Evolutionary conservation across 2,329 filamentous ascomycete genomes (phyloP), one percentile per base, ranked within the genome.

Genomic region (Paraphaeosphaeria sporulosa): DNA sequence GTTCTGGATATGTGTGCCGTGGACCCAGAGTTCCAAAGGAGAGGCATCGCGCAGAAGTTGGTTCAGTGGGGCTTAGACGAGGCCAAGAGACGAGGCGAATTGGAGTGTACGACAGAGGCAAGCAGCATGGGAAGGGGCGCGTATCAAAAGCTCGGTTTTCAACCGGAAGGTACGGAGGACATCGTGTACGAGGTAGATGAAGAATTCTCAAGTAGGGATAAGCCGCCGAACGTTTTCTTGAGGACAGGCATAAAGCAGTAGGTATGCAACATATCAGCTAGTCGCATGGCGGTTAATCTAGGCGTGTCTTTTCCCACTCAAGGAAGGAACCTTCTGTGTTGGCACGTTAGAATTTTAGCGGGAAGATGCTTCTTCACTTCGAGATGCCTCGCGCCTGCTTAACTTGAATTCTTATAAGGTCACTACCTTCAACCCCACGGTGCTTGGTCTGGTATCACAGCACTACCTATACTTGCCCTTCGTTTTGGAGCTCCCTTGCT

Each of bases 1-100:
- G 80, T 80, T 1, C 75, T 88, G 46, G 73, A 75, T 38, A 62
- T 75, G 19, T 76, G 73, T 57, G 82, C 75, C 17, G 85, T 87
- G 5, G 79, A 87, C 60, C 85, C 86, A 0, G 74, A 68, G 0
- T 86, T 82, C 57, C 86, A 88, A 67, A 76, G 85, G 12, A 70
- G 74, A 27, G 79, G 76, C 8, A 72, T 78, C 59, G 75, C 76
- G 10, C 65, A 63, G 8, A 77, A 73, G 62, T 62, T 77, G 42
- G 74, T 76, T 0, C 66, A 75, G 55, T 71, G 63, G 56, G 76
- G 76, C 0, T 62, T 78, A 30, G 70, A 70, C 6, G 75, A 78
- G 51, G 75, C 76, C 8, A 72, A 73, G 63, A 67, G 60, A 27
- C 67, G 76, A 55, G 75, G 75, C 8, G 60, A 69, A 13, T 40